Conservation (phyloP, 2,329 filamentous ascomycete genomes). For the Westerdykella aurantiaca region DNA sequence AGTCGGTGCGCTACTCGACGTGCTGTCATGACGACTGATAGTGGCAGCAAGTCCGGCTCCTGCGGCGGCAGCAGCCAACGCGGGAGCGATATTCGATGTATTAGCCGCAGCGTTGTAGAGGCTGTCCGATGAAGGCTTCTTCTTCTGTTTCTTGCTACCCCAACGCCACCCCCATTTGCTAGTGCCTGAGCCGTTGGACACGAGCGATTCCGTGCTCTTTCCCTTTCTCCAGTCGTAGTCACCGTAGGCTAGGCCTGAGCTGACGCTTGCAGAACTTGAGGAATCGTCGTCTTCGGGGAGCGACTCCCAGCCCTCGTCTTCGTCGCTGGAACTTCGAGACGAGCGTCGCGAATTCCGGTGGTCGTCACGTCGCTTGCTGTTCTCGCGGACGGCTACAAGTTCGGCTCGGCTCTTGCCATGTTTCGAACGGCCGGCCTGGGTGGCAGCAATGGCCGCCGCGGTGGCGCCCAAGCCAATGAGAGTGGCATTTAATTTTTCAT, state of each 20-base stretch:
- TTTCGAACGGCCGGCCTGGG: constrained; percentile 31
- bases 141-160: constrained; percentile 47
- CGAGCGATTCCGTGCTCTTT: constrained; percentile 49
- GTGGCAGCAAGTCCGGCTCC: constrained; percentile 46
- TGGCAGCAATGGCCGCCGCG: constrained; percentile 44
- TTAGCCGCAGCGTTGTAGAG: constrained; percentile 30
- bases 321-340: constrained; percentile 41
- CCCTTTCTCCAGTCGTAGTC: constrained; percentile 36
- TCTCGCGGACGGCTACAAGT: constrained; percentile 32
- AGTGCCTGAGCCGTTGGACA: constrained; percentile 49
- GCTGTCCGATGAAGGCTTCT: constrained; percentile 27
- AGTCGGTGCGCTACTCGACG: constrained; percentile 42
- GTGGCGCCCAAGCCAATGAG: constrained; percentile 45
- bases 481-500: constrained; percentile 44
- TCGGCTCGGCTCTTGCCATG: constrained; percentile 23
- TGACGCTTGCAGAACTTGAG: constrained; percentile 46
- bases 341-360: constrained; percentile 16
- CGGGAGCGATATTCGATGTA: constrained; percentile 35
- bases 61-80: constrained; percentile 39
- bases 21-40: constrained; percentile 44
- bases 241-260: constrained; percentile 58
- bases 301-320: constrained; percentile 46
- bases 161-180: constrained; percentile 58
- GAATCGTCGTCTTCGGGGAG: constrained; percentile 29
- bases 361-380: constrained; percentile 11